Evolutionary conservation across 768 basidiomycete species (phyloP).

Genomic region (Boletus coccyginus): DNA sequence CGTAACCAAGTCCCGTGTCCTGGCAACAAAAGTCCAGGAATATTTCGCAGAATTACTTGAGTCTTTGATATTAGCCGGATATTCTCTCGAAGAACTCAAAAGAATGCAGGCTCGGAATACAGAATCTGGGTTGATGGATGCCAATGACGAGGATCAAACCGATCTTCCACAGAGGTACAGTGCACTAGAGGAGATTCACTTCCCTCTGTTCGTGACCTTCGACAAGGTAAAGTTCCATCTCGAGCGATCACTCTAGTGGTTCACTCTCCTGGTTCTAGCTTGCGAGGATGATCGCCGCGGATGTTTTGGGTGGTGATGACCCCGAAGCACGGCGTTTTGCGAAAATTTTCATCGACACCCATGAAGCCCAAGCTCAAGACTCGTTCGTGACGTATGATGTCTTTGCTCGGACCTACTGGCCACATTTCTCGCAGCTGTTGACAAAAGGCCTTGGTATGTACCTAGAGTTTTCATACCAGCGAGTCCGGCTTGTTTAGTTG

Average conservation of each 20-base stretch:
- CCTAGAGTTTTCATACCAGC: too few relatives aligned
- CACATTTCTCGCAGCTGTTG: too few relatives aligned
- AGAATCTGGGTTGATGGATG: slow-evolving; percentile 34
- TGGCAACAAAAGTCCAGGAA: slow-evolving; percentile 69
- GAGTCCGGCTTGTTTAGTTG: too few relatives aligned
- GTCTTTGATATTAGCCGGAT: slow-evolving; percentile 39
- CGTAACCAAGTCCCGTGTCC: slow-evolving; percentile 64
- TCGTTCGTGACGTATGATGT: slow-evolving; percentile 42
- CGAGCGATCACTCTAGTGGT: not conserved
- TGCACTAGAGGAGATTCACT: too few relatives aligned
- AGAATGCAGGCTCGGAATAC: slow-evolving; percentile 20
- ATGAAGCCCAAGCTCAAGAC: slow-evolving; percentile 19
- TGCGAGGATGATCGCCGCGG: slow-evolving; percentile 25
- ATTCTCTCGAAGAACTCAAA: slow-evolving; percentile 39
- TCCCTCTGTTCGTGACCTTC: too few relatives aligned
- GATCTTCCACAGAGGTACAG: too few relatives aligned
- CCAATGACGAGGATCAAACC: too few relatives aligned
- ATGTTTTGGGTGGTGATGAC: slow-evolving; percentile 12
- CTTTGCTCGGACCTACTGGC: slow-evolving; percentile 36
- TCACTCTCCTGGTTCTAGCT: slow-evolving; percentile 15
- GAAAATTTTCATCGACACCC: slow-evolving; percentile 12
- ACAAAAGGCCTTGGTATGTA: too few relatives aligned
- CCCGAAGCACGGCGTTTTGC: slow-evolving; percentile 1
- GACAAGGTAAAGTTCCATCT: too few relatives aligned
- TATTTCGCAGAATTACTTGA: slow-evolving; percentile 54